phyloP scores from a whole-genome alignment of 352 stramenopile species.

The Globisporangium echinulatum region DNA sequence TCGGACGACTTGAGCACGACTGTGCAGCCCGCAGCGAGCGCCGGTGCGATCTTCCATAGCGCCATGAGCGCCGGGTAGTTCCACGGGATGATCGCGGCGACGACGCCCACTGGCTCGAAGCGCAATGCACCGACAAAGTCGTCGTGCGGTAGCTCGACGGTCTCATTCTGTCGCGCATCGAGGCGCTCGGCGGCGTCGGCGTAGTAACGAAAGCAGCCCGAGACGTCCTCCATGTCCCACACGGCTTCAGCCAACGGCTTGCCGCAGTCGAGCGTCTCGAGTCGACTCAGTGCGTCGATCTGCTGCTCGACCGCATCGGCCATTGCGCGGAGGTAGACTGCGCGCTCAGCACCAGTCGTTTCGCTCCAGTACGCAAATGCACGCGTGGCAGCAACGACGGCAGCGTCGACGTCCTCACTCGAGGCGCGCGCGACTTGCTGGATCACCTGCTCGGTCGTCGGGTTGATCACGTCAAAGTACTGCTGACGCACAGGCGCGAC shows the following conservation, averaged over 20 bases:
- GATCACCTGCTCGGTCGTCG: constrained; percentile 41
- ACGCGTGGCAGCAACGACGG: constrained; percentile 35
- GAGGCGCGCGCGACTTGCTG: constrained; percentile 41
- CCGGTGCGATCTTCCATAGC: constrained; percentile 76
- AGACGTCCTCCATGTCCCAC: constrained; percentile 70
- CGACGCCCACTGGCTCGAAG: constrained; percentile 66
- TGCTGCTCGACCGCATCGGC: constrained; percentile 29
- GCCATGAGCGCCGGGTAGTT: constrained; percentile 64
- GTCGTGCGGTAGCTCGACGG: constrained; percentile 31
- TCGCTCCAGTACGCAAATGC: constrained; percentile 41
- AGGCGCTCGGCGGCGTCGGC: constrained; percentile 38
- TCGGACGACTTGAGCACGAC: constrained; percentile 93
- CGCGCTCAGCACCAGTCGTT: constrained; percentile 41
- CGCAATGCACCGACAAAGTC: constrained; percentile 41
- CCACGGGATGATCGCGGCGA: constrained; percentile 61
- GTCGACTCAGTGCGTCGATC: constrained; percentile 28
- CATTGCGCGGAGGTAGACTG: constrained; percentile 45
- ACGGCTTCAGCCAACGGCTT: constrained; percentile 54
- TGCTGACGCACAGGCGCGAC: constrained; percentile 29
- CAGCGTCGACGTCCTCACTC: constrained; percentile 36
- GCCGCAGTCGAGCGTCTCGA: constrained; percentile 67
- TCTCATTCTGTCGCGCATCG: constrained; percentile 45
- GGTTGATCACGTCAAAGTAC: constrained; percentile 60
- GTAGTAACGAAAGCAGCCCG: constrained; percentile 59
- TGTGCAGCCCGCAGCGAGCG: constrained; percentile 91